Percentiles rank a stretch among this genome's conserved stretches.
Evolutionary conservation across 2,329 filamentous ascomycete species (phyloP).

Genomic region (Sclerotinia sclerotiorum): DNA sequence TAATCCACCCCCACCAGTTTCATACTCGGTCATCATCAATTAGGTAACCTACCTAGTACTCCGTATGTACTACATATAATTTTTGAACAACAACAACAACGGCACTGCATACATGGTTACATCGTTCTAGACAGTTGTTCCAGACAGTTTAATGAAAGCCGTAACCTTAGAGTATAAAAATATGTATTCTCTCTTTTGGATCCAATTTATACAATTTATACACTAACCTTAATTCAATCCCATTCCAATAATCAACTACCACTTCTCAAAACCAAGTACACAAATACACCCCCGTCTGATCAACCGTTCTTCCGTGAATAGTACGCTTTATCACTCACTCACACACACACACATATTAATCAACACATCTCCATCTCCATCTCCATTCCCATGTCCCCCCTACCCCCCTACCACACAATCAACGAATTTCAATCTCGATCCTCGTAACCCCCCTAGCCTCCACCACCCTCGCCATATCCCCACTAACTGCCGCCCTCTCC

Average conservation of each 20-base stretch:
- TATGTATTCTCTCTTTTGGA: background rate
- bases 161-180: background rate
- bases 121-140: background rate
- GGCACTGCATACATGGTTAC: background rate
- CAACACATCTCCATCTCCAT: no score
- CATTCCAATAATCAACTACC: background rate
- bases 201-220: background rate
- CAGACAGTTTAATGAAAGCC: background rate
- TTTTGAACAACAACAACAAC: no score
- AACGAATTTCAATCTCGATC: constrained; percentile 24
- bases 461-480: constrained; percentile 40
- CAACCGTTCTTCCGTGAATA: background rate
- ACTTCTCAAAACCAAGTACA: background rate
- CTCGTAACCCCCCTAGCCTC: constrained; percentile 34
- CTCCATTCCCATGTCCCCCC: no score
- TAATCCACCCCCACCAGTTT: background rate
- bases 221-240: background rate
- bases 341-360: no score
- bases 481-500: constrained; percentile 17
- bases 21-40: background rate
- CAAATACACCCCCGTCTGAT: background rate
- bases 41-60: no score
- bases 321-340: no score
- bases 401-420: background rate
- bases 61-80: no score